These are phyloP conservation scores for Talaromyces adpressus DNA, from an alignment of 495 filamentous ascomycete genomes.

Conservation along the genomic window DNA sequence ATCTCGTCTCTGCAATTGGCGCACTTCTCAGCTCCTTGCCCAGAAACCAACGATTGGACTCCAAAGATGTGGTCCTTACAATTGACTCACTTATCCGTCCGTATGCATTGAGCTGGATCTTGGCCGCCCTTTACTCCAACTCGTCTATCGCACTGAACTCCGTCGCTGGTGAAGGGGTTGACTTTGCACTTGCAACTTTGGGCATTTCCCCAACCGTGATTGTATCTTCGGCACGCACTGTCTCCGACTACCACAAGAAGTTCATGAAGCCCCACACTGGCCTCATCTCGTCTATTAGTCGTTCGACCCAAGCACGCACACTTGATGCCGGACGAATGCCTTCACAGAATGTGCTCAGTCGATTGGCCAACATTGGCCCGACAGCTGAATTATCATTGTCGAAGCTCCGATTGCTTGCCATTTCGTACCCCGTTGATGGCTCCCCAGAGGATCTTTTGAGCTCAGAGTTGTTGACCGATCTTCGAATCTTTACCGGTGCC, in stretches of 20 bases:
- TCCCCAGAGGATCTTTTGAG: slow-evolving; percentile 41
- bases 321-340: slow-evolving; percentile 65
- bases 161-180: slow-evolving; percentile 61
- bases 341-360: slow-evolving; percentile 33
- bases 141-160: slow-evolving; percentile 84
- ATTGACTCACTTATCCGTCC: slow-evolving; percentile 73
- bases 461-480: slow-evolving; percentile 62
- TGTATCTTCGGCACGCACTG: slow-evolving; percentile 67
- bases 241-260: slow-evolving; percentile 56
- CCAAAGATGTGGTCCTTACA: slow-evolving; percentile 79
- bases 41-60: slow-evolving; percentile 58
- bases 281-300: slow-evolving; percentile 48
- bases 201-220: slow-evolving; percentile 77
- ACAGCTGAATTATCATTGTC: slow-evolving; percentile 57
- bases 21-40: slow-evolving; percentile 72
- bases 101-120: slow-evolving; percentile 71
- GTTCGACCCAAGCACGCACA: slow-evolving; percentile 61
- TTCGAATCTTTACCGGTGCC: slow-evolving; percentile 72
- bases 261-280: slow-evolving; percentile 44
- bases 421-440: slow-evolving; percentile 31
- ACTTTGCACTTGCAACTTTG: slow-evolving; percentile 64
- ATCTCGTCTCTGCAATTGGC: slow-evolving; percentile 71
- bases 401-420: slow-evolving; percentile 55
- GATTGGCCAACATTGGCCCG: slow-evolving; percentile 49
- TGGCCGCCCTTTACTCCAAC: slow-evolving; percentile 77